These are phyloP conservation scores for Zalerion maritima DNA, from an alignment of 495 filamentous ascomycete species.

Conservation along the genomic window DNA sequence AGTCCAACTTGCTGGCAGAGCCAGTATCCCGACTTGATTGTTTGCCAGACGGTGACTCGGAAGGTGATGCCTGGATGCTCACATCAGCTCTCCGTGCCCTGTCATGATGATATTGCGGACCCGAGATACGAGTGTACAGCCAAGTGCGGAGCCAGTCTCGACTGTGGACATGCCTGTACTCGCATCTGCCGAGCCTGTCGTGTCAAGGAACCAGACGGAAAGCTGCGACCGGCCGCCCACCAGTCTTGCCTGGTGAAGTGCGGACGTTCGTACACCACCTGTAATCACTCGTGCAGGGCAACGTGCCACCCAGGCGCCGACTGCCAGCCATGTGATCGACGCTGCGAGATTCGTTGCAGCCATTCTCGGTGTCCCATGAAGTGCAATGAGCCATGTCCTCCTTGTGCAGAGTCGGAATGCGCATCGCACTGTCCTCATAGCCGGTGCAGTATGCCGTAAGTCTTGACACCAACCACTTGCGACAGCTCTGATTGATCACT, in stretches of 20 bases:
- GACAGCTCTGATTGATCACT: no score
- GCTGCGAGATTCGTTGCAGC: constrained; percentile 46
- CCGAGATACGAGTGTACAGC: constrained; percentile 28
- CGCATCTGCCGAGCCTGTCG: constrained; percentile 36
- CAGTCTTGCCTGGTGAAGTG: constrained; percentile 37
- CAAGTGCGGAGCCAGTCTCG: constrained; percentile 28
- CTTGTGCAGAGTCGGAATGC: constrained; percentile 45
- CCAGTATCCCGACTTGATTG: constrained; percentile 6
- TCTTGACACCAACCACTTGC: no score
- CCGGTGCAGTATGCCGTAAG: constrained; percentile 50
- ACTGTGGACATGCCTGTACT: constrained; percentile 50
- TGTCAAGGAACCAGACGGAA: constrained; percentile 11
- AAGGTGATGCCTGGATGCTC: constrained; percentile 35
- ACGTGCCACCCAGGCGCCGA: constrained; percentile 37
- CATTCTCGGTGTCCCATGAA: constrained; percentile 45
- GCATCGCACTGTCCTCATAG: constrained; percentile 42
- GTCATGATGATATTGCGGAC: constrained; percentile 27
- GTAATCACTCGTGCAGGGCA: constrained; percentile 39
- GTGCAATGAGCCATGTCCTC: constrained; percentile 50
- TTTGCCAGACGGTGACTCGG: constrained; percentile 22
- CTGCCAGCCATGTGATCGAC: constrained; percentile 38
- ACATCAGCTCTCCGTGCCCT: constrained; percentile 37
- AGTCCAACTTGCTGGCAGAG: constrained; percentile 35
- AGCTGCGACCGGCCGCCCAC: constrained; percentile 25
- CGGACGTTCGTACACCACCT: constrained; percentile 38